phyloP scores from a whole-genome alignment of 352 stramenopile genomes.

The Globisporangium sylvaticum region DNA sequence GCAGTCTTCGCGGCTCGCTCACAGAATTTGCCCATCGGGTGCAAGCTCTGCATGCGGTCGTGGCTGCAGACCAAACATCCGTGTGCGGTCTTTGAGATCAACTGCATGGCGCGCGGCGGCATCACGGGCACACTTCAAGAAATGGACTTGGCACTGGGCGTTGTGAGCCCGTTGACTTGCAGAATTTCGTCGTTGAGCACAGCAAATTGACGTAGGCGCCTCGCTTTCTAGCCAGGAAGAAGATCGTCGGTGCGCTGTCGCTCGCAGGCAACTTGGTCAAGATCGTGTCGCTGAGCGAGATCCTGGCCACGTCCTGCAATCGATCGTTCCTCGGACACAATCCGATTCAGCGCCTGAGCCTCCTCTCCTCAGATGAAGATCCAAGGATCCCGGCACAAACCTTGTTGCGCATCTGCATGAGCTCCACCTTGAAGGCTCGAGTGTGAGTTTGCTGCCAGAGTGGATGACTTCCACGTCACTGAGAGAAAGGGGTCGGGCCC shows the following conservation, averaged over 20 bases:
- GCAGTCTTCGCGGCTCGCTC: neutral
- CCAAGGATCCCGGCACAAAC: neutral
- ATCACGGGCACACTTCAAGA: neutral
- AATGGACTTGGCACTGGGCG: neutral
- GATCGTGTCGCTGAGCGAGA: neutral
- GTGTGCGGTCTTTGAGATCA: slow-evolving; percentile 4
- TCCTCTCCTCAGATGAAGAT: neutral
- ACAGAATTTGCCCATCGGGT: neutral
- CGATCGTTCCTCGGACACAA: neutral
- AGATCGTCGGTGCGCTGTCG: neutral
- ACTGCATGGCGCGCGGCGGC: neutral
- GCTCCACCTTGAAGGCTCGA: slow-evolving; percentile 3
- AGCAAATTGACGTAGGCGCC: slow-evolving; percentile 1
- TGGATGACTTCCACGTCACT: neutral
- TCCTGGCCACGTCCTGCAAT: neutral
- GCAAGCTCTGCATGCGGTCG: slow-evolving; percentile 8
- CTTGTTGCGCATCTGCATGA: neutral
- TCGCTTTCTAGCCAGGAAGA: neutral
- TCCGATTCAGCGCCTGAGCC: neutral
- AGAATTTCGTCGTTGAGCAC: slow-evolving; percentile 8
- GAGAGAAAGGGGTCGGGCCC: neutral
- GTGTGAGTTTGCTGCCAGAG: neutral
- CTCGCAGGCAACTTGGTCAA: slow-evolving; percentile 1
- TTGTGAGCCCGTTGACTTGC: neutral
- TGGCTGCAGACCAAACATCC: slow-evolving; percentile 1